Conservation (phyloP, 768 basidiomycete genomes). For the Pisolithus albus region DNA sequence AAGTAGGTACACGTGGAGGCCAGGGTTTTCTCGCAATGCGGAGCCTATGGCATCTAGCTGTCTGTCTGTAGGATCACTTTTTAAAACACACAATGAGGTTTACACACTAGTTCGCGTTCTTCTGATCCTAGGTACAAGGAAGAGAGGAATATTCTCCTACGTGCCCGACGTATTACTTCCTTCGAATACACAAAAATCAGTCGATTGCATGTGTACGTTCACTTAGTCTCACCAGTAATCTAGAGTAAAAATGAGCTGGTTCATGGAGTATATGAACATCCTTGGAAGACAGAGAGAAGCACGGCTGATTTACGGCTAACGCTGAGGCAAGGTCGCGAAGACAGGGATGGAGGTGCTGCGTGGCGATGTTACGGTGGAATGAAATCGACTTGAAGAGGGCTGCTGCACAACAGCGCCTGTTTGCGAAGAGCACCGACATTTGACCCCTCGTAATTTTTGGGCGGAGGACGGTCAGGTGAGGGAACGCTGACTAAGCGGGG, state of each 20-base stretch:
- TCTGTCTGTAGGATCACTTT: background rate
- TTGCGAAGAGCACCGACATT: slow-evolving; percentile 1
- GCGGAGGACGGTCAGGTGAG: background rate
- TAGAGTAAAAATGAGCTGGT: slow-evolving; percentile 52
- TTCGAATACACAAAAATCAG: slow-evolving; percentile 21
- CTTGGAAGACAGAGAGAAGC: slow-evolving; percentile 38
- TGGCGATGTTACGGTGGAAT: slow-evolving; percentile 24
- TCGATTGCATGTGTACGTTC: background rate
- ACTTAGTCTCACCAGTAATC: slow-evolving; percentile 45
- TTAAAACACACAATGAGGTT: background rate
- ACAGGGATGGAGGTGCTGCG: slow-evolving; percentile 26
- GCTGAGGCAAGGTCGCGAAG: slow-evolving; percentile 32
- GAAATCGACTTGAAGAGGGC: slow-evolving; percentile 2
- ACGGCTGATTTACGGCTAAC: slow-evolving; percentile 39
- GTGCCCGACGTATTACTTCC: slow-evolving; percentile 75
- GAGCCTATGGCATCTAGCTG: slow-evolving; percentile 65
- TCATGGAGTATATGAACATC: slow-evolving; percentile 48
- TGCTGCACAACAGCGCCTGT: background rate
- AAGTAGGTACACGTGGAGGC: slow-evolving; percentile 62
- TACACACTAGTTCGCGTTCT: slow-evolving; percentile 71
- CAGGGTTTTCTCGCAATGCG: slow-evolving; percentile 51
- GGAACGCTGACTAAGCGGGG: background rate
- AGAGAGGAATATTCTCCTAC: slow-evolving; percentile 78
- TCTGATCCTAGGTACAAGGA: slow-evolving; percentile 82
- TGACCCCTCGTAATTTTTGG: too few species aligned